Conservation (phyloP, 495 filamentous ascomycete species). For the Aspergillus egyptiacus region DNA sequence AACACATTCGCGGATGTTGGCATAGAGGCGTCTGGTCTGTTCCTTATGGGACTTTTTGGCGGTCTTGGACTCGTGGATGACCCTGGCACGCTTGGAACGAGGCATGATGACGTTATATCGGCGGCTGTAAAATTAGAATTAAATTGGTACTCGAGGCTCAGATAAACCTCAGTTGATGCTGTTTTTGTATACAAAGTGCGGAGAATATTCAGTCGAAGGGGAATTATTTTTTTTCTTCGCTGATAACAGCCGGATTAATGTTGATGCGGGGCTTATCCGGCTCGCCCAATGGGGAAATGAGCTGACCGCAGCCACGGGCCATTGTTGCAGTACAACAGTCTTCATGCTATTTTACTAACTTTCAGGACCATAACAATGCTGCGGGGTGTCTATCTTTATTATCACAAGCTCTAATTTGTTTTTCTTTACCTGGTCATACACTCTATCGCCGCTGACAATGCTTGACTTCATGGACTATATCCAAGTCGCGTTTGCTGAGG, state of each 20-base stretch:
- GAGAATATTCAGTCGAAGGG: conserved; percentile 13
- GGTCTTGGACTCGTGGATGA: conserved; percentile 83
- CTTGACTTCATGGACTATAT: conserved; percentile 98
- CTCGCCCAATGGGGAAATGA: conserved; percentile 31
- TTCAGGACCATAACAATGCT: background rate
- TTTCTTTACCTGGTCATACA: background rate
- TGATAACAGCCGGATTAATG: conserved; percentile 41
- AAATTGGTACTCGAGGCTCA: background rate
- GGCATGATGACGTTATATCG: conserved; percentile 61
- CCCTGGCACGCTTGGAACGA: conserved; percentile 85
- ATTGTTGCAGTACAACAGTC: background rate
- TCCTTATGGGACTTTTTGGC: conserved; percentile 87
- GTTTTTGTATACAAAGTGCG: conserved; percentile 14
- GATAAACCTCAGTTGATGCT: too few species aligned
- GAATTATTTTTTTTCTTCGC: conserved; percentile 30
- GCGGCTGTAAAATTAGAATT: background rate
- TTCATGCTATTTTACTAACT: background rate
- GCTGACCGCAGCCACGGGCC: conserved; percentile 16
- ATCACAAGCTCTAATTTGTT: background rate
- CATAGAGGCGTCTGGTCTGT: conserved; percentile 79
- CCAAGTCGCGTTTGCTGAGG: conserved; percentile 83
- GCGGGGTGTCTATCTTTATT: background rate
- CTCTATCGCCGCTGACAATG: conserved; percentile 48
- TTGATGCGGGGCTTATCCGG: conserved; percentile 39
- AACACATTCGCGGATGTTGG: conserved; percentile 78